A percentile compares a stretch with the other conserved stretches of the same genome.
Evolutionary conservation across 257 asterid genomes (phyloP).

Genomic region (Plantago major): DNA sequence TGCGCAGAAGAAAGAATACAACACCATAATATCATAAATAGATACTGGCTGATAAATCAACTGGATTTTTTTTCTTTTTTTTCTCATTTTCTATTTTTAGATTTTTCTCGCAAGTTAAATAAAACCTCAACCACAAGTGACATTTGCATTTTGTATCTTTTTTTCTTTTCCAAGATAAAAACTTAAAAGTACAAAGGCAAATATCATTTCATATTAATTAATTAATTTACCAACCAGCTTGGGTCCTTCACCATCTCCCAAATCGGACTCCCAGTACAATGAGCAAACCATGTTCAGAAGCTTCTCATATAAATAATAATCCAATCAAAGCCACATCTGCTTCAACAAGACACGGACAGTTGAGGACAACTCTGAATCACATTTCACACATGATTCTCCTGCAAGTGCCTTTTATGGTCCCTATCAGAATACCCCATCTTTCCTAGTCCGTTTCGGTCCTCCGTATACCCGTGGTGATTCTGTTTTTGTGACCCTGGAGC

Average conservation of each 20-base stretch:
- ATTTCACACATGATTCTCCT: slow-evolving; percentile 57
- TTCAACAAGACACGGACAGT: not conserved
- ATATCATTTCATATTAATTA: slow-evolving; percentile 4
- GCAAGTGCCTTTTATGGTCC: slow-evolving; percentile 66
- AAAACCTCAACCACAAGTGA: not conserved
- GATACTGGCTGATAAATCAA: not conserved
- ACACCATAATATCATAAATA: no score
- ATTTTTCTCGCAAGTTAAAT: not conserved
- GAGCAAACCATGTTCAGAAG: slow-evolving; percentile 1
- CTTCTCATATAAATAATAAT: slow-evolving; percentile 2
- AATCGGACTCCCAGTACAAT: not conserved
- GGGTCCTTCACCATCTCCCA: slow-evolving; percentile 8
- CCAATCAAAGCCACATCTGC: not conserved
- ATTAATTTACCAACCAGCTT: slow-evolving; percentile 2
- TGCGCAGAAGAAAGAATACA: no score
- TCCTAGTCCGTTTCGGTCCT: slow-evolving; percentile 51
- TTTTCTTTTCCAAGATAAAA: slow-evolving; percentile 1
- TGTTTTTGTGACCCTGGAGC: slow-evolving; percentile 25
- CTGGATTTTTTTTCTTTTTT: not conserved
- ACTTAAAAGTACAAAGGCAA: slow-evolving; percentile 4
- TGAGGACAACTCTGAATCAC: not conserved
- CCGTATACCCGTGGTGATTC: slow-evolving; percentile 34
- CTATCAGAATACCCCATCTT: slow-evolving; percentile 70
- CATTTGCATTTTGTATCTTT: slow-evolving; percentile 2
- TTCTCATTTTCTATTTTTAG: not conserved